A percentile compares a stretch with the other conserved stretches of the same genome.
Conservation (phyloP, 805 yeast species). For the Suhomyces prunicola region DNA sequence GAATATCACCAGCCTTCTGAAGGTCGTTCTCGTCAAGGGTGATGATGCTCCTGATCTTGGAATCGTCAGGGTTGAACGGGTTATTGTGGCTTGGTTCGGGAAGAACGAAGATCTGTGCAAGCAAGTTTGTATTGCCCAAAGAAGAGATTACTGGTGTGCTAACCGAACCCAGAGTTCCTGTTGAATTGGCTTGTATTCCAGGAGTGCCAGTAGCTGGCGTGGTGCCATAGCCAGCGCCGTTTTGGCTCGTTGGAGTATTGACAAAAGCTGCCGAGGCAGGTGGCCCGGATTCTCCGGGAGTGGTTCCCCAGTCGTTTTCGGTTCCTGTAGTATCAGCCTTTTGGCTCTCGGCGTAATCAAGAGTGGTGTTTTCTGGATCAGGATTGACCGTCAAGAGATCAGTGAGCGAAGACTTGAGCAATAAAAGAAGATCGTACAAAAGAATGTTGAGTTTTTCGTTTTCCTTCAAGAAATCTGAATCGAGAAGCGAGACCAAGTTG, state of each 20-base stretch:
- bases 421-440: constrained; percentile 55
- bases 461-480: constrained; percentile 36
- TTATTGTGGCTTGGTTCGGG: constrained; percentile 27
- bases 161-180: not conserved
- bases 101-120: constrained; percentile 22
- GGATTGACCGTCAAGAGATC: constrained; percentile 7
- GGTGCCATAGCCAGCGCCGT: not conserved
- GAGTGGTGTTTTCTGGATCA: not conserved
- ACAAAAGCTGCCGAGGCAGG: not conserved
- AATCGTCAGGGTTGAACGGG: constrained; percentile 16
- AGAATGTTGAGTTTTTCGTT: constrained; percentile 52
- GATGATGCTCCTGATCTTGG: constrained; percentile 16
- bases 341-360: not conserved
- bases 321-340: not conserved
- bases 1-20: constrained; percentile 28
- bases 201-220: not conserved
- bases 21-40: constrained; percentile 34
- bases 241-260: not conserved
- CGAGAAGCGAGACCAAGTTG: constrained; percentile 45
- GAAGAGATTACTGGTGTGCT: not conserved
- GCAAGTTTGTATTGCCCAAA: not conserved
- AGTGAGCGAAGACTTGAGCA: constrained; percentile 44
- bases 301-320: constrained; percentile 1
- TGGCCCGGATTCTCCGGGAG: not conserved
- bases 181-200: not conserved